Evolutionary conservation across 23 red algal species (phyloP).

Genomic region (Gracilaria domingensis): DNA sequence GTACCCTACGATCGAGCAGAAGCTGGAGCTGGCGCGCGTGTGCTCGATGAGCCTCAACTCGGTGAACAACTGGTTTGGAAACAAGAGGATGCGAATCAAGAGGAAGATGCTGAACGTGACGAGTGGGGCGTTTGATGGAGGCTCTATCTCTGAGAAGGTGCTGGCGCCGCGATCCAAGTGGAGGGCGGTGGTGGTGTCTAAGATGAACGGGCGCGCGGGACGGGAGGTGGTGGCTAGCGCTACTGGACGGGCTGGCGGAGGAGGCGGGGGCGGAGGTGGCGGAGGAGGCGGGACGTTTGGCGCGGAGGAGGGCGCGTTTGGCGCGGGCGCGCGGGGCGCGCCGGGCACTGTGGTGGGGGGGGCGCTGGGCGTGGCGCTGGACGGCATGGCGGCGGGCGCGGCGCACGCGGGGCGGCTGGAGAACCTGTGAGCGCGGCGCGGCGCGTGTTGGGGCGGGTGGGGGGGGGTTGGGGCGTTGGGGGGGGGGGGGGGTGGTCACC

Average conservation of each 20-base stretch:
- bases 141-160: slow-evolving; percentile 30
- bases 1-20: slow-evolving; percentile 45
- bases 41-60: slow-evolving; percentile 33
- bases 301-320: not conserved
- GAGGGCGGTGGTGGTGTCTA: slow-evolving; percentile 50
- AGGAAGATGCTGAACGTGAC: slow-evolving; percentile 54
- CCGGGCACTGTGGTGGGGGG: not conserved
- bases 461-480: too few relatives aligned
- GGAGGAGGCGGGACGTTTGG: not conserved
- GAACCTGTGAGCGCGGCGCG: too few relatives aligned
- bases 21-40: slow-evolving; percentile 17
- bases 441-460: too few relatives aligned
- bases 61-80: slow-evolving; percentile 69
- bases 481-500: too few relatives aligned
- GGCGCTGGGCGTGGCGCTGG: not conserved
- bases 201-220: slow-evolving; percentile 25
- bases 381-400: not conserved
- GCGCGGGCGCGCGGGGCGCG: not conserved
- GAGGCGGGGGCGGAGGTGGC: not conserved
- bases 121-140: not conserved
- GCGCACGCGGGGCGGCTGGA: too few relatives aligned
- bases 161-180: slow-evolving; percentile 49
- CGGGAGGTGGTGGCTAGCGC: slow-evolving; percentile 20
- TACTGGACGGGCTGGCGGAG: not conserved
- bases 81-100: slow-evolving; percentile 61